Percentiles rank a stretch among this genome's conserved stretches.
Evolutionary conservation across 2,329 filamentous ascomycete species (phyloP).

Genomic region (Clonostachys rhizophaga): DNA sequence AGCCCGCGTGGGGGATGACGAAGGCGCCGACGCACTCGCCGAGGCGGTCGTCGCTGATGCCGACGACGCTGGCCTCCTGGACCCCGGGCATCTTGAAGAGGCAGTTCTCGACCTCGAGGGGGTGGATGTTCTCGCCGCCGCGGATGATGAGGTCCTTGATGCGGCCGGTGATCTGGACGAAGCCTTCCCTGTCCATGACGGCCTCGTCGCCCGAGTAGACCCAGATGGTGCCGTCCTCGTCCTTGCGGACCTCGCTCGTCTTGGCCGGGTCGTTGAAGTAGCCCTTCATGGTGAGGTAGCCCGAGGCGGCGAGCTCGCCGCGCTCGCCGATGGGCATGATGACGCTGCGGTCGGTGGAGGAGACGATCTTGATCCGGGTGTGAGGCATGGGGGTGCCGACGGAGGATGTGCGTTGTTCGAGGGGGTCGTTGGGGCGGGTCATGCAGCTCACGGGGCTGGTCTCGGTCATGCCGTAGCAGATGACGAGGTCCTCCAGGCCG

Average conservation of each 20-base stretch:
- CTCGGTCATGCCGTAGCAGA: conserved; percentile 97
- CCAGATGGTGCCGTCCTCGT: conserved; percentile 58
- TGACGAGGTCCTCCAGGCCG: conserved; percentile 78
- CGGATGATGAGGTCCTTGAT: conserved; percentile 96
- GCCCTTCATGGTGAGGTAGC: conserved; percentile 86
- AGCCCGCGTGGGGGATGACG: conserved; percentile 47
- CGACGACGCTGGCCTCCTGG: conserved; percentile 76
- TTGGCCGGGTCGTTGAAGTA: conserved; percentile 74
- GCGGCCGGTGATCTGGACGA: conserved; percentile 81
- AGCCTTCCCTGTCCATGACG: conserved; percentile 75
- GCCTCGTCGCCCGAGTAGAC: conserved; percentile 95
- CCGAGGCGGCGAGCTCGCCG: conserved; percentile 79
- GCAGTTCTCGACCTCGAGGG: conserved; percentile 86
- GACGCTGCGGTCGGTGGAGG: conserved; percentile 51
- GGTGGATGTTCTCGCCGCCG: conserved; percentile 94
- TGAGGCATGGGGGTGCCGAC: conserved; percentile 85
- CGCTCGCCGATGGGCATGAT: conserved; percentile 60
- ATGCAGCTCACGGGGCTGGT: conserved; percentile 75
- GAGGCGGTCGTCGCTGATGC: conserved; percentile 74
- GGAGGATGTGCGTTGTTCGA: conserved; percentile 66
- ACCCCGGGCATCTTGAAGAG: conserved; percentile 69
- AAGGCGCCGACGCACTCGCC: conserved; percentile 88
- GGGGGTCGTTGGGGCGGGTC: conserved; percentile 73
- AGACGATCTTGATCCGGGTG: conserved; percentile 71
- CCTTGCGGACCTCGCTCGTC: conserved; percentile 61